These are phyloP conservation scores for Lyophyllum atratum DNA, from an alignment of 768 basidiomycete genomes.

Conservation along the genomic window DNA sequence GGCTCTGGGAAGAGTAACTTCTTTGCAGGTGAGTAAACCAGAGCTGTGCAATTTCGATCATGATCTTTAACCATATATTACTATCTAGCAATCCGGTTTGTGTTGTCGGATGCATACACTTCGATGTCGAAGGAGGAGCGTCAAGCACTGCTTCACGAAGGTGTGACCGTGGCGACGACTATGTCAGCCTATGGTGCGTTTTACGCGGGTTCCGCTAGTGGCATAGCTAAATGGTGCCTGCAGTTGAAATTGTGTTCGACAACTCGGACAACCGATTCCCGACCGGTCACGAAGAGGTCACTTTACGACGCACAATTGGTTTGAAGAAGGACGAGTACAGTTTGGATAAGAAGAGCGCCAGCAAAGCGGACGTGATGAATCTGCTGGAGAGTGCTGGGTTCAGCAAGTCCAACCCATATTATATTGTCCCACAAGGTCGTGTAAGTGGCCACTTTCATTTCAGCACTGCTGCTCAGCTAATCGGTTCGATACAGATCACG, in stretches of 20 bases:
- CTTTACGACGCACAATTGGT: constrained; percentile 92
- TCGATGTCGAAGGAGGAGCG: constrained; percentile 94
- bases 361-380: constrained; percentile 98
- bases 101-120: constrained; percentile 95
- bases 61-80: background rate
- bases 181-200: constrained; percentile 85
- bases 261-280: constrained; percentile 94
- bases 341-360: constrained; percentile 92
- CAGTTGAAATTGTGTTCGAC: constrained; percentile 94
- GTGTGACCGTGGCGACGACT: constrained; percentile 83
- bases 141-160: constrained; percentile 91
- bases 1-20: constrained; percentile 99
- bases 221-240: background rate
- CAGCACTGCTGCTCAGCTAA: constrained; percentile 8
- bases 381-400: constrained; percentile 96
- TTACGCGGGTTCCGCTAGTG: background rate
- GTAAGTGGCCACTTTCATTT: constrained; percentile 47
- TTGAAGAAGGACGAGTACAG: constrained; percentile 99
- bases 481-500: constrained; percentile 65
- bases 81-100: constrained; percentile 88
- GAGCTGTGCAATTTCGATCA: background rate
- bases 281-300: constrained; percentile 84
- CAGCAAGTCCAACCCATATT: constrained; percentile 98
- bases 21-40: constrained; percentile 73
- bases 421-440: constrained; percentile 97